phyloP scores from a whole-genome alignment of 169 alveolate species.

The Plasmodium cynomolgi region DNA sequence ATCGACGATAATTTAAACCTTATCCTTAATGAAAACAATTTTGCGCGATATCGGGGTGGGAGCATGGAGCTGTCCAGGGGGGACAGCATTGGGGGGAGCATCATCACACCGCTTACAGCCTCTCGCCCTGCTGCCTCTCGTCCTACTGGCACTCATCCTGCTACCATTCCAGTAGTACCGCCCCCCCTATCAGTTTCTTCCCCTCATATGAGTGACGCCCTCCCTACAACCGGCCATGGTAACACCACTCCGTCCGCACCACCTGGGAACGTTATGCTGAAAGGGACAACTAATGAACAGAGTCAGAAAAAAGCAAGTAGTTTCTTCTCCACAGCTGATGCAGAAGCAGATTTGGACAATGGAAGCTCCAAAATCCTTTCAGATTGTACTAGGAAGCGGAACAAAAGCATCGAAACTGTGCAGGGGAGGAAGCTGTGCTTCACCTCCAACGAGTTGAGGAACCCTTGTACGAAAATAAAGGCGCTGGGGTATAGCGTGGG shows the following conservation, averaged over 20 bases:
- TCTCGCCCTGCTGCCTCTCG: not conserved
- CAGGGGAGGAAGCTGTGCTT: not conserved
- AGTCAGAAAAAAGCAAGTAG: not conserved
- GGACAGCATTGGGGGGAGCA: not conserved
- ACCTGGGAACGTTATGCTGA: not conserved
- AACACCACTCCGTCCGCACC: not conserved
- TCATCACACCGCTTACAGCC: not conserved
- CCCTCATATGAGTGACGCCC: not conserved
- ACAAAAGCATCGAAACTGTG: not conserved
- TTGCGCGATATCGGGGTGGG: not conserved
- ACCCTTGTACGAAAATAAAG: not conserved
- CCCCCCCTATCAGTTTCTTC: not conserved
- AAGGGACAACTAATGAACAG: not conserved
- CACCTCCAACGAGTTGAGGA: not conserved
- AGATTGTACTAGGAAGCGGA: constrained; percentile 6
- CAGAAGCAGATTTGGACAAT: not conserved
- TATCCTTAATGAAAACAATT: not conserved
- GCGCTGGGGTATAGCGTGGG: not conserved
- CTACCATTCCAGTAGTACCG: not conserved
- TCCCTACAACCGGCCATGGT: not conserved
- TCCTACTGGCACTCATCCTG: not conserved
- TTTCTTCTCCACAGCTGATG: not conserved
- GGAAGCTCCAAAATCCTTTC: not conserved
- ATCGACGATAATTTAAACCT: constrained; percentile 16
- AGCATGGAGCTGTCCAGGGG: constrained; percentile 9